Conservation (phyloP, 306 rosid genomes). For the Cucurbita argyrosperma region DNA sequence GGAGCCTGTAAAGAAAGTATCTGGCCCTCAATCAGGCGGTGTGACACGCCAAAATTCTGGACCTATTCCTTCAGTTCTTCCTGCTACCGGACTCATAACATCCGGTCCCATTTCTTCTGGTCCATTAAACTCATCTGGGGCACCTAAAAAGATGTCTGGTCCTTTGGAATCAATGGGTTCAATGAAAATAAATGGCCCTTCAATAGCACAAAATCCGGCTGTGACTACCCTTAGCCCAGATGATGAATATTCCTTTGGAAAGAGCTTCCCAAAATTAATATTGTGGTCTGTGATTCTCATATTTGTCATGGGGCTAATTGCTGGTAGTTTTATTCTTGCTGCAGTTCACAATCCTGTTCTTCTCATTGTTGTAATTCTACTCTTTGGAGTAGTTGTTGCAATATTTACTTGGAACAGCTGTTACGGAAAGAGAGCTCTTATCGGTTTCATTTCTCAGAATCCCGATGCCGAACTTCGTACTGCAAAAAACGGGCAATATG, state of each 20-base stretch:
- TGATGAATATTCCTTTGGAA: conserved; percentile 77
- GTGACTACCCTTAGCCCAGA: conserved; percentile 69
- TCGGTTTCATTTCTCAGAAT: conserved; percentile 63
- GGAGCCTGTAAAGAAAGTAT: conserved; percentile 80
- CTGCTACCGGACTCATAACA: conserved; percentile 88
- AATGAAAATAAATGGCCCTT: conserved; percentile 36
- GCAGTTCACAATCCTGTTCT: conserved; percentile 92
- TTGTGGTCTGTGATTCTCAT: conserved; percentile 91
- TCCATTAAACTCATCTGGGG: conserved; percentile 84
- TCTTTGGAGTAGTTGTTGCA: conserved; percentile 62
- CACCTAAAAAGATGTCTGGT: conserved; percentile 87
- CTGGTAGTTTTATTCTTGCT: conserved; percentile 95
- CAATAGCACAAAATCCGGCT: conserved; percentile 56
- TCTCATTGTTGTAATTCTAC: conserved; percentile 68
- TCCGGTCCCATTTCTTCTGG: conserved; percentile 93
- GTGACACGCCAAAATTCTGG: conserved; percentile 96
- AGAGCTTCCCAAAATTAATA: conserved; percentile 81
- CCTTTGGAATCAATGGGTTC: conserved; percentile 78
- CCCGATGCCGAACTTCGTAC: conserved; percentile 97
- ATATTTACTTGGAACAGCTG: conserved; percentile 87
- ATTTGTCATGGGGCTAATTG: conserved; percentile 93
- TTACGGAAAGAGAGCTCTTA: conserved; percentile 71
- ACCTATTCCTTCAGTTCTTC: conserved; percentile 82
- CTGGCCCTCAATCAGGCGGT: conserved; percentile 97
- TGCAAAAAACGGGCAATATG: conserved; percentile 93